Evolutionary conservation across 768 basidiomycete genomes (phyloP), one percentile per base, ranked within the genome.

Genomic region (Crassisporium funariophilum): DNA sequence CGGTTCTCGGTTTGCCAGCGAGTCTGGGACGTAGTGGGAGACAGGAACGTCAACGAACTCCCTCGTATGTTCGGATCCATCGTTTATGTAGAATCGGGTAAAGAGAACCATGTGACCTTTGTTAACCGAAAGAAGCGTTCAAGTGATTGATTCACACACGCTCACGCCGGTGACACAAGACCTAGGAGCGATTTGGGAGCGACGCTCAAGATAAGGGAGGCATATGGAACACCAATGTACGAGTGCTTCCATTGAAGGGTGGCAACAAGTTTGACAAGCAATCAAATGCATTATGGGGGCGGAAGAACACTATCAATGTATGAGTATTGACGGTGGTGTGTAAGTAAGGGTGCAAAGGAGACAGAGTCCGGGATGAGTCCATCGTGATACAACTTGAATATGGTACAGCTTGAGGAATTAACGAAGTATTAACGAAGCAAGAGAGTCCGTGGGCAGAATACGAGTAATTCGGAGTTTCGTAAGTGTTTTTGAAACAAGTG

Each of bases 31-130:
- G 54, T 53, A 52, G 54, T 51, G 45, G 51, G 42, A 29, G 40
- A 48, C 10, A 53, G 44, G 50, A 21, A 33, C 55, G 55, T 53
- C 58, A 43, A 54, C 49, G 53, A 27, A 37, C 42, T 36, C n/a
- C 23, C 33, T 47, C 41, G 46, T 60, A 56, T 61, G 58, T 57
- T 52, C 48, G 47, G 49, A 35, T 46, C 39, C 46, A 37, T 31
- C 44, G 43, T 58, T 62, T 64, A 64, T 62, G 56, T 56, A 60
- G 31, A 35, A 35, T 43, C 46, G 46, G 47, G 19, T 50, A 42
- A 47, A 25, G 35, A 37, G 17, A 16, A 31, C 42, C 56, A 54
- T 57, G 56, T 57, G 56, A 57, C 56, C 31, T 36, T 4, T 35
- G 44, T 35, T 31, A 9, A 55, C 41, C 41, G 43, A 47, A 47